phyloP scores from a whole-genome alignment of 345 rosid species.

The Carallia pectinifolia region DNA sequence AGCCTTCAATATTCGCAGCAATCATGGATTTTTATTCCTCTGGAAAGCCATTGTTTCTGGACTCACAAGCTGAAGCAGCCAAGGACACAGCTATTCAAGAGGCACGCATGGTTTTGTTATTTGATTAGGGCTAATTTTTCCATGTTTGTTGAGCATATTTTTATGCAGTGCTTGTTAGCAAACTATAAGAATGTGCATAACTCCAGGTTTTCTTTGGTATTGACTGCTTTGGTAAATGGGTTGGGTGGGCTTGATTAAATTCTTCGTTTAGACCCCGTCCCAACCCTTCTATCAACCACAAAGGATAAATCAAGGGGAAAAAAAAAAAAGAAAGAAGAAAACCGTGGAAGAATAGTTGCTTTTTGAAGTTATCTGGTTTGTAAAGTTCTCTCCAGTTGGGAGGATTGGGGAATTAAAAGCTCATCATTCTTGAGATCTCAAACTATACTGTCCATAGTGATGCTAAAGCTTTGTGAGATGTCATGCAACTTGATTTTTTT shows the following conservation, averaged over 20 bases:
- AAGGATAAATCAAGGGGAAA: too few species aligned
- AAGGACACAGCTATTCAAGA: conserved; percentile 87
- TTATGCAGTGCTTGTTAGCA: too few species aligned
- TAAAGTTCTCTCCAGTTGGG: background rate
- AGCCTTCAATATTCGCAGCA: conserved; percentile 88
- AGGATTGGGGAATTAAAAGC: background rate
- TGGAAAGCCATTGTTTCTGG: conserved; percentile 79
- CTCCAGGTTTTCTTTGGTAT: too few species aligned
- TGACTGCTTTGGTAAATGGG: background rate
- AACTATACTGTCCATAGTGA: too few species aligned
- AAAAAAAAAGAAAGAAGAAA: background rate
- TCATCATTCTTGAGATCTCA: too few species aligned
- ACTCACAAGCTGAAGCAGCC: conserved; percentile 55
- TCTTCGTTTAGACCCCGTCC: background rate
- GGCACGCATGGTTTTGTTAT: conserved; percentile 29
- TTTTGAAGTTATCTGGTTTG: background rate
- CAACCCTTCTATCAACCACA: background rate
- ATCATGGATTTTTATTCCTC: conserved; percentile 96
- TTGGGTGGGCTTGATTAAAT: background rate
- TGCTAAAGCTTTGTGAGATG: too few species aligned
- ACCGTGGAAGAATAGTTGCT: background rate
- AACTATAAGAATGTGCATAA: background rate
- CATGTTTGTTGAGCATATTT: too few species aligned
- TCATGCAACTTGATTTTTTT: too few species aligned
- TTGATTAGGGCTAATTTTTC: background rate